Conservation (phyloP, 257 asterid species). For the Salvia splendens region DNA sequence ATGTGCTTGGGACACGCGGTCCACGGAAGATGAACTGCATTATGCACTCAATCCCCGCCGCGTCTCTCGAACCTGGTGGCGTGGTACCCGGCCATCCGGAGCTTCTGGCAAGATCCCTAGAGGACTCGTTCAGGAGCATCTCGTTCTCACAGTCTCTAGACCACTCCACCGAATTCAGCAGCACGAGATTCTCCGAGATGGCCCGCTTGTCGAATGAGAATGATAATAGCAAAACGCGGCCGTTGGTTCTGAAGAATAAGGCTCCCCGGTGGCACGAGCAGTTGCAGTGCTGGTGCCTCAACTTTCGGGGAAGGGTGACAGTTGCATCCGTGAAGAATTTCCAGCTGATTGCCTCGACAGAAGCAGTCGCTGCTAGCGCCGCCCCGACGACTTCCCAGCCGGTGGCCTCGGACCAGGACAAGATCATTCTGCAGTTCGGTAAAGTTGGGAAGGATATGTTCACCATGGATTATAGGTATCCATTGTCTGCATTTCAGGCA, state of each 20-base stretch:
- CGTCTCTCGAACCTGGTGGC: slow-evolving; percentile 60
- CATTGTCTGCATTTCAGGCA: slow-evolving; percentile 72
- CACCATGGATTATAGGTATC: slow-evolving; percentile 74
- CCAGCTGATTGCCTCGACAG: slow-evolving; percentile 57
- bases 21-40: slow-evolving; percentile 29
- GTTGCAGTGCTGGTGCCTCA: slow-evolving; percentile 55
- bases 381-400: slow-evolving; percentile 43
- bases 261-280: slow-evolving; percentile 74
- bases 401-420: slow-evolving; percentile 47
- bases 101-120: slow-evolving; percentile 55
- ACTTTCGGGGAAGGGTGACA: slow-evolving; percentile 47
- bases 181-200: slow-evolving; percentile 55
- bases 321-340: slow-evolving; percentile 73
- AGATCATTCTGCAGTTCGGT: slow-evolving; percentile 66
- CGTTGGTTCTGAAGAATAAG: slow-evolving; percentile 69
- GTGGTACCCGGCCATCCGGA: slow-evolving; percentile 60
- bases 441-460: slow-evolving; percentile 71
- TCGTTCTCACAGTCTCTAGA: slow-evolving; percentile 51
- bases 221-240: slow-evolving; percentile 39
- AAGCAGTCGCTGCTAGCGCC: slow-evolving; percentile 25
- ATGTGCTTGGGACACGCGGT: slow-evolving; percentile 70
- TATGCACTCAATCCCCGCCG: slow-evolving; percentile 62
- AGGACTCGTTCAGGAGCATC: slow-evolving; percentile 63
- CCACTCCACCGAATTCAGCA: slow-evolving; percentile 59
- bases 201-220: slow-evolving; percentile 34